phyloP scores from a whole-genome alignment of 2,329 filamentous ascomycete genomes.

The Reticulascus tulasneorum region DNA sequence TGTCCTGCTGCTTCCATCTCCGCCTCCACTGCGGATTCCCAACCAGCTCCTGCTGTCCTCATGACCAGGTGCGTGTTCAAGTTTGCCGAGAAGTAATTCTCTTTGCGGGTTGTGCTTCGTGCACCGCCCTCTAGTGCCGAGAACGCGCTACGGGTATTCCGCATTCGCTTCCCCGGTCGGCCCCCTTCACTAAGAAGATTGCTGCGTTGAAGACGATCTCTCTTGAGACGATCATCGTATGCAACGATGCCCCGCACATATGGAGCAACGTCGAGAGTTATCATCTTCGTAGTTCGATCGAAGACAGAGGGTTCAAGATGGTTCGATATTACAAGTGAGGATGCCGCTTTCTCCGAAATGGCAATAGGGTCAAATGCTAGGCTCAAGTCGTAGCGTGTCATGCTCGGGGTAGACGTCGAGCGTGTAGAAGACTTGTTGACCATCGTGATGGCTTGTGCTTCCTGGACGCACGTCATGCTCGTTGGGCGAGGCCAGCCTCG shows the following conservation, averaged over 20 bases:
- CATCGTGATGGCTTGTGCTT: conserved; percentile 25
- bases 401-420: conserved; percentile 15
- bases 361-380: conserved; percentile 60
- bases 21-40: conserved; percentile 25
- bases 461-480: conserved; percentile 21
- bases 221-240: conserved; percentile 68
- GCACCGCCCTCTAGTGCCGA: conserved; percentile 74
- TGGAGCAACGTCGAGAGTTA: conserved; percentile 77
- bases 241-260: conserved; percentile 83
- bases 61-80: conserved; percentile 61
- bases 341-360: conserved; percentile 38
- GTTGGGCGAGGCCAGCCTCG: background rate
- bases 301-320: conserved; percentile 68
- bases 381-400: conserved; percentile 51
- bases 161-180: conserved; percentile 43
- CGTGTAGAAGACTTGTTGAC: conserved; percentile 34
- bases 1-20: conserved; percentile 6
- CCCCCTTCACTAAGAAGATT: conserved; percentile 59
- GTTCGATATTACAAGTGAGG: conserved; percentile 24
- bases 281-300: conserved; percentile 63
- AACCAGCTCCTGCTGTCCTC: conserved; percentile 52
- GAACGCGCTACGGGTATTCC: conserved; percentile 70
- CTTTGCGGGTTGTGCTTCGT: conserved; percentile 61
- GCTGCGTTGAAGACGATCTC: conserved; percentile 56
- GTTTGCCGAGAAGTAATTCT: conserved; percentile 65